Evolutionary conservation across 2,329 filamentous ascomycete genomes (phyloP), one percentile per base, ranked within the genome.

Genomic region (Cladobotryum mycophilum): DNA sequence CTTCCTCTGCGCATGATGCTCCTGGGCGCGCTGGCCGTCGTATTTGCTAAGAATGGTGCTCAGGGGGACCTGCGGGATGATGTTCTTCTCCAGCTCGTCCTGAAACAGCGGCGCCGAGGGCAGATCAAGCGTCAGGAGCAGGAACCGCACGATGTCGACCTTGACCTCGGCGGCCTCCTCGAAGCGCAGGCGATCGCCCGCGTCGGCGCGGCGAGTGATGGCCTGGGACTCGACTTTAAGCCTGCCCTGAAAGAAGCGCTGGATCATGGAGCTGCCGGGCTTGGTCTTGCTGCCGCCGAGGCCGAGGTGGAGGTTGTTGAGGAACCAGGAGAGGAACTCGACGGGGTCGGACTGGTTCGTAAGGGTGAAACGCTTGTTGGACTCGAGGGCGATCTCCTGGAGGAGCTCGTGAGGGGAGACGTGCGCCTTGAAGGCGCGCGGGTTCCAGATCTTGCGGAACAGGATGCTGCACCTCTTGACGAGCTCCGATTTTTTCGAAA

Each of bases 391-490:
- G 56, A 99, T 88, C 67, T 97, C 92, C 70, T 99, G 93, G 1
- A 99, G 83, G 30, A 99, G 80, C 70, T 99, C 93, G 74, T 99
- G 93, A 0, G 93, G 93, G 9, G 92, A 97, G 47, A 99, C 93
- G 68, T 99, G 93, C 4, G 86, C 85, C 69, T 95, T 95, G 78
- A 99, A 99, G 9, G 93, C 92, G 59, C 88, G 86, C 2, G 91
- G 86, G 66, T 99, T 99, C 93, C 93, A 99, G 58, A 99, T 89
- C 72, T 99, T 99, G 66, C 93, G 87, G 53, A 97, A 83, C 17
- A 99, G 78, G 48, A 90, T 93, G 59, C 87, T 88, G 64, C 92
- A 91, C 11, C 93, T 83, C 66, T 93, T 86, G 48, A 88, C 89
- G 34, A 99, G 81, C 70, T 97, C 90, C 3, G 89, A 60, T 25